These are phyloP conservation scores for Penicillium goetzii DNA, from an alignment of 495 filamentous ascomycete species.

Conservation along the genomic window DNA sequence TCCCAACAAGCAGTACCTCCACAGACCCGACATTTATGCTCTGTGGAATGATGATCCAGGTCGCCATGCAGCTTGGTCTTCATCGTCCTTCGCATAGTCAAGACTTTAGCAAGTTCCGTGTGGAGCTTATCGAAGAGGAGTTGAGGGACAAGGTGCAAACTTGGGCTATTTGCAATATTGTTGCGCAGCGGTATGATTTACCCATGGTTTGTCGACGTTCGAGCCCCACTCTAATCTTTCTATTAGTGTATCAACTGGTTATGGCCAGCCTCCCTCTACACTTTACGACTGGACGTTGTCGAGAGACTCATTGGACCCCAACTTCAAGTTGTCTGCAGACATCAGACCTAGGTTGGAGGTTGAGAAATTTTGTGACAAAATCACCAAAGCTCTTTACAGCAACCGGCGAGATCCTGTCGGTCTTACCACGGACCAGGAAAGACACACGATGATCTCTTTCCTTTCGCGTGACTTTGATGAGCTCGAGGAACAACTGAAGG, in stretches of 20 bases:
- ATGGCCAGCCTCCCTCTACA: slow-evolving; percentile 87
- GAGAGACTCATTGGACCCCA: slow-evolving; percentile 62
- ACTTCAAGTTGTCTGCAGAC: slow-evolving; percentile 68
- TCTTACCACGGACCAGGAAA: slow-evolving; percentile 69
- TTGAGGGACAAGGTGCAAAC: slow-evolving; percentile 83
- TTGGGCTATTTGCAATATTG: slow-evolving; percentile 92
- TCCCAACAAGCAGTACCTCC: slow-evolving; percentile 84
- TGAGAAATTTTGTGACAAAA: slow-evolving; percentile 81
- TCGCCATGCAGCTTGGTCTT: slow-evolving; percentile 86
- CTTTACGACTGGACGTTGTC: slow-evolving; percentile 85
- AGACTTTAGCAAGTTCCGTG: slow-evolving; percentile 82
- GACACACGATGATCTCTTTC: slow-evolving; percentile 66
- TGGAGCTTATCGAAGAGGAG: slow-evolving; percentile 83
- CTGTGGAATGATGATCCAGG: slow-evolving; percentile 89
- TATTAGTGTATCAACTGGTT: slow-evolving; percentile 77
- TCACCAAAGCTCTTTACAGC: slow-evolving; percentile 83
- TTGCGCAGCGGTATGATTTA: slow-evolving; percentile 71
- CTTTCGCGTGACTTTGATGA: slow-evolving; percentile 57
- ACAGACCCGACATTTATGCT: slow-evolving; percentile 90
- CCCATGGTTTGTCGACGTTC: too few relatives aligned
- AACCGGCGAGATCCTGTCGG: slow-evolving; percentile 76
- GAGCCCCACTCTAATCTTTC: slow-evolving; percentile 8
- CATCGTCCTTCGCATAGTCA: slow-evolving; percentile 88
- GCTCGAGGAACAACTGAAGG: slow-evolving; percentile 49
- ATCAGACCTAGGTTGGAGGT: slow-evolving; percentile 73